Evolutionary conservation across 306 rosid species (phyloP).

Genomic region (Dicorynia guianensis): DNA sequence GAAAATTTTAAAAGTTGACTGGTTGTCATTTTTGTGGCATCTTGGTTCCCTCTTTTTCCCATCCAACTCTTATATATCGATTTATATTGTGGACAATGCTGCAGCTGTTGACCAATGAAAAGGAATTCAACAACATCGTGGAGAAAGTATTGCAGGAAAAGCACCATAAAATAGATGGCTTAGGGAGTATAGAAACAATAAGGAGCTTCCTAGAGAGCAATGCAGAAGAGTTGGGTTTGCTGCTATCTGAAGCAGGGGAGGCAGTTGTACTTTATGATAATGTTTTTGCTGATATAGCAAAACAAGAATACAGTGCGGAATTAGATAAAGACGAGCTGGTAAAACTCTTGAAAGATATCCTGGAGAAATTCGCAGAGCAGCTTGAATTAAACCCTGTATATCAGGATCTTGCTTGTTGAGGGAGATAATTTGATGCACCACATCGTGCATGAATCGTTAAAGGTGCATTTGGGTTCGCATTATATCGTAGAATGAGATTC

Average conservation of each 20-base stretch:
- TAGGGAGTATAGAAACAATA: slow-evolving; percentile 48
- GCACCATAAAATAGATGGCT: slow-evolving; percentile 45
- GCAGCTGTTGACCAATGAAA: slow-evolving; percentile 82
- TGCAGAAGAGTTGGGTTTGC: slow-evolving; percentile 72
- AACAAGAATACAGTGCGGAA: slow-evolving; percentile 43
- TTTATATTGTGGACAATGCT: slow-evolving; percentile 39
- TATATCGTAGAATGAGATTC: slow-evolving; percentile 23
- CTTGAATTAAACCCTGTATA: slow-evolving; percentile 79
- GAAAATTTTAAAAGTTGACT: slow-evolving; percentile 11
- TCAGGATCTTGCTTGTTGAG: slow-evolving; percentile 58
- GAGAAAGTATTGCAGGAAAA: slow-evolving; percentile 64
- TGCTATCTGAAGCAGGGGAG: slow-evolving; percentile 61
- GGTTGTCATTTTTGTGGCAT: not conserved
- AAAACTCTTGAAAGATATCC: slow-evolving; percentile 60
- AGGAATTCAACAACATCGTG: slow-evolving; percentile 57
- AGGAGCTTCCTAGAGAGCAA: slow-evolving; percentile 68
- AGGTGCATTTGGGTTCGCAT: slow-evolving; percentile 27
- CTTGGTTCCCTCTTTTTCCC: not conserved
- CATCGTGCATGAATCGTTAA: slow-evolving; percentile 21
- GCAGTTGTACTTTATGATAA: slow-evolving; percentile 68
- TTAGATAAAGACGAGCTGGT: slow-evolving; percentile 52
- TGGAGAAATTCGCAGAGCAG: slow-evolving; percentile 73
- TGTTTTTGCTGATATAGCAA: slow-evolving; percentile 67
- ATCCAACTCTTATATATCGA: slow-evolving; percentile 27
- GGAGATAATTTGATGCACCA: slow-evolving; percentile 17